Base-by-base conservation (phyloP, 352 stramenopile species). In the Globisporangium polare region DNA sequence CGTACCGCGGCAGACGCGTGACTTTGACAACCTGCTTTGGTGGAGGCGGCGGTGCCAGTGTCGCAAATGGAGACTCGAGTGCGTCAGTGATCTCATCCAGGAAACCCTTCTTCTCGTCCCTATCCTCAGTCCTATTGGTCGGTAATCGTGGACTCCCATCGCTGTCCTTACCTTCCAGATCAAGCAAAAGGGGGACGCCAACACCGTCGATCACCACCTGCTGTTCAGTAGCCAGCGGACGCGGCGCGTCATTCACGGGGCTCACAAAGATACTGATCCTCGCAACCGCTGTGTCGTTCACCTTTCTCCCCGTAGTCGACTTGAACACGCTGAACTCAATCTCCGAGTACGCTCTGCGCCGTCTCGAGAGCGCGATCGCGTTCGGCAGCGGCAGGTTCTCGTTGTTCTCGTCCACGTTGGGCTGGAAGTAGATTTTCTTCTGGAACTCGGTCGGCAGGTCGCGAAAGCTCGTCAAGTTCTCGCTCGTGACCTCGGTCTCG, bases 191-290 rank as follows among this genome's bases (percentile, higher is more conserved):
- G 8, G 70, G 74, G 33, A 62, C 6, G 29, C 50, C 55, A 17
- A 27, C 37, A 24, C 53, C 24, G 3, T 43, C 22, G 20, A 84
- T 67, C 24, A 22, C 29, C 47, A 88, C 17, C 18, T 72, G 46
- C n/a, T 65, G 20, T 9, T 75, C 53, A 39, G n/a, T 4, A 3
- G 22, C n/a, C 47, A 58, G 49, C 13, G 66, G 69, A 0, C 64
- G 63, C 13, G 80, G 82, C 9, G 77, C 59, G 31, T 85, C 65
- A 49, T 87, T 86, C 5, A 79, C 66, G 29, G 72, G 61, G 39
- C 80, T 66, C 27, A 90, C 80, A 49, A 77, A 89, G 29, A 92
- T 75, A n/a, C 74, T 56, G 56, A 92, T 75, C 5, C 53, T 60
- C 1, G 59, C 70, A 53, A 67, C 58, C 5, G 60, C 50, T 22